Conservation (phyloP, 805 yeast species). For the Suhomyces vadensis region DNA sequence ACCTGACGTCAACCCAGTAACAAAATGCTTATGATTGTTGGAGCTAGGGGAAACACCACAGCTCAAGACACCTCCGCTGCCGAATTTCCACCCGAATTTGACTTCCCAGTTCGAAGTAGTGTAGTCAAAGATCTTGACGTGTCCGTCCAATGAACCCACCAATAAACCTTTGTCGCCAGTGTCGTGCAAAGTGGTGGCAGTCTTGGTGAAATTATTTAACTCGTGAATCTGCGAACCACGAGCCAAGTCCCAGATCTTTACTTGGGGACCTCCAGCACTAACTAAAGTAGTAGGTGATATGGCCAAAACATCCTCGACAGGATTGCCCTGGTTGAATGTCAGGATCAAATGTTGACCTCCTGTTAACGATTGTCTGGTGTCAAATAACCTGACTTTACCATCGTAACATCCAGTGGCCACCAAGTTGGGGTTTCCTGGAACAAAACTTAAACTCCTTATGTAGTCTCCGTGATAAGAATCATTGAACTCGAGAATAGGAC, state of each 20-base stretch:
- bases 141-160: constrained; percentile 96
- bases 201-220: constrained; percentile 85
- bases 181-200: constrained; percentile 80
- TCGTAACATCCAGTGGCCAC: constrained; percentile 95
- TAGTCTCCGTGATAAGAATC: constrained; percentile 80
- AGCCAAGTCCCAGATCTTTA: constrained; percentile 90
- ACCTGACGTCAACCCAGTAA: constrained; percentile 87
- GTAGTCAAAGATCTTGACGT: constrained; percentile 90
- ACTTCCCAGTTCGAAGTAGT: constrained; percentile 75
- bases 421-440: constrained; percentile 73
- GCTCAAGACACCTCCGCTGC: constrained; percentile 80
- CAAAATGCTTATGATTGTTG: constrained; percentile 71
- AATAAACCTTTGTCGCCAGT: constrained; percentile 78
- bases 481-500: constrained; percentile 67
- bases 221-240: constrained; percentile 72
- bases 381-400: constrained; percentile 80
- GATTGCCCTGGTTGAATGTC: constrained; percentile 67
- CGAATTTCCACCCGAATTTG: constrained; percentile 96
- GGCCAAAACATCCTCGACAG: constrained; percentile 83
- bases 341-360: constrained; percentile 51
- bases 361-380: constrained; percentile 54
- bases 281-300: constrained; percentile 73
- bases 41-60: constrained; percentile 84
- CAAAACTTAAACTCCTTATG: constrained; percentile 76
- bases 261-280: constrained; percentile 76